Evolutionary conservation across 371 early-diverging fungal species (phyloP), one percentile per base, ranked within the genome.

Genomic region (Capniomyces stellatus): DNA sequence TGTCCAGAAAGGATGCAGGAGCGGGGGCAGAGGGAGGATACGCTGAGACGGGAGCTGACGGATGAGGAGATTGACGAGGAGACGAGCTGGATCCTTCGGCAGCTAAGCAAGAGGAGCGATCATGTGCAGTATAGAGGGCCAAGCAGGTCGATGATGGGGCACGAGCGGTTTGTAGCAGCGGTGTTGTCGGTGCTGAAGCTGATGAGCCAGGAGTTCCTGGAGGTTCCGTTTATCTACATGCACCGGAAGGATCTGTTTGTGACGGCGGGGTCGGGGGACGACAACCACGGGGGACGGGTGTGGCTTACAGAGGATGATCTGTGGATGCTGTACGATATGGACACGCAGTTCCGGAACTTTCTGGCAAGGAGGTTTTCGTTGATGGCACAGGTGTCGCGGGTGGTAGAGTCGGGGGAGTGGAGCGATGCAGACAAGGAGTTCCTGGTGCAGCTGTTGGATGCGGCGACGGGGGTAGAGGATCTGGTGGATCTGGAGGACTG

Each of bases 1-100:
- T 70, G 92, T 1, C 98, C 98, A 3, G 98, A 97, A 55, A 81
- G 98, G 43, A 71, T 92, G 63, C 94, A 92, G 61, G 72, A 78
- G 66, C 75, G 75, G 39, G 78, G 66, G 56, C 72, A 59, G 54
- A 74, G 74, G 2, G 43, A 61, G 47, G 66, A 68, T 19, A 24
- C 49, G 12, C 46, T 59, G 50, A 42, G 39, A 13, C 61, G 67
- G 8, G 30, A 58, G 39, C 54, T 74, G 64, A 52, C 56, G 12
- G 70, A 63, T 25, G 66, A 69, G 29, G 66, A 69, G 51, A 67
- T 83, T 8, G 75, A 78, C 52, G 74, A 72, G 52, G 81, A 79
- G 67, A 71, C 72, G 2, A 57, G 60, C 0, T 81, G 77, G 76
- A 71, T 78, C 12, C 63, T 77, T 29, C 64, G 70, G 8, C 63